Base-by-base conservation (phyloP, 2,329 filamentous ascomycete species). In the Falciphora oryzae region DNA sequence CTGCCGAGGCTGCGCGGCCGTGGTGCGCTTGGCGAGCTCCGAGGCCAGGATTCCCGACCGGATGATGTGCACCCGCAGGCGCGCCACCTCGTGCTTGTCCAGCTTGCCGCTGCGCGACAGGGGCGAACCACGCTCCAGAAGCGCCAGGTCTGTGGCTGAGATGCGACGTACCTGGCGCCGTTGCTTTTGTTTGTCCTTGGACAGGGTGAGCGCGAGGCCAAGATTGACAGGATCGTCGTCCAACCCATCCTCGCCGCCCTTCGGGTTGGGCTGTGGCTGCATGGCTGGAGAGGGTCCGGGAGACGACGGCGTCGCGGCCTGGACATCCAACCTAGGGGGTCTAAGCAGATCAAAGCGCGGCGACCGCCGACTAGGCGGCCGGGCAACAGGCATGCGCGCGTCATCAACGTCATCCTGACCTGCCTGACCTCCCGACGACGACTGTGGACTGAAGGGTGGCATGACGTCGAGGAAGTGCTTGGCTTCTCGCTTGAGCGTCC, bases 21-120 rank as follows among this genome's bases (percentile, higher is more conserved):
- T 77, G 4, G 89, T 87, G 60, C 89, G 85, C 4, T 87, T 84
- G 32, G 83, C 82, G 64, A 97, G 91, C 72, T 95, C 91, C 71
- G 88, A 88, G 0, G 94, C 93, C 77, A 96, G 96, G 72, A 97
- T 88, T n/a, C 93, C 93, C 0, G 92, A 92, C 67, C 89, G 90
- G 28, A 96, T 80, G 57, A 97, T 85, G 11, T 96, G 81, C 0
- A 92, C 85, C 65, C 87, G 85, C 2, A 93, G 83, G n/a, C 92
- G 88, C 22, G 90, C 90, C 63, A 96, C 84, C 70, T 97, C 94
- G n/a, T 85, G 85, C 70, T 84, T 86, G 13, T 83, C 87, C 35
- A 90, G 59, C 18, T 44, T 50, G 3, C 44, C 44, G 44, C 22
- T n/a, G 6, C 22, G 22, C 22, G 44, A 53, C 22, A 53, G 2